phyloP scores from a whole-genome alignment of 495 filamentous ascomycete genomes.

The Parathielavia appendiculata region DNA sequence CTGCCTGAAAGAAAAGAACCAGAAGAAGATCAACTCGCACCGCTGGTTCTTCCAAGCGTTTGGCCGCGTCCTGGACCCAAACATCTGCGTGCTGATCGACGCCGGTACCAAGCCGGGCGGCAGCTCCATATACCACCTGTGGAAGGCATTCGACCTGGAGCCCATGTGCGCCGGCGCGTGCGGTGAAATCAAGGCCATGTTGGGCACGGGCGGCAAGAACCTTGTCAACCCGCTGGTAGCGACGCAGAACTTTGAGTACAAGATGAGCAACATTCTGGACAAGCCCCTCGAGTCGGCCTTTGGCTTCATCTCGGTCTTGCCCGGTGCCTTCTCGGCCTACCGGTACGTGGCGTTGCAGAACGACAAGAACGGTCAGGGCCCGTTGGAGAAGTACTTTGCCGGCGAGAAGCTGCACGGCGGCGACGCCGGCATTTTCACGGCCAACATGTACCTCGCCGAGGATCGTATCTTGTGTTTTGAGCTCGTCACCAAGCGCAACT shows the following conservation, averaged over 20 bases:
- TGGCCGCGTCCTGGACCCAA: slow-evolving; percentile 85
- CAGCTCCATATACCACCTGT: slow-evolving; percentile 92
- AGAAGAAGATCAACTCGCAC: slow-evolving; percentile 99
- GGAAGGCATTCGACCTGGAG: slow-evolving; percentile 98
- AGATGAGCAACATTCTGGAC: slow-evolving; percentile 99
- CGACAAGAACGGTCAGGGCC: slow-evolving; percentile 87
- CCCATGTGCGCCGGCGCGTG: slow-evolving; percentile 96
- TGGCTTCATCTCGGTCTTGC: slow-evolving; percentile 94
- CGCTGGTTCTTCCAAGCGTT: slow-evolving; percentile 99
- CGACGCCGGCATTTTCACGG: slow-evolving; percentile 94
- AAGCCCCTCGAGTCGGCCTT: slow-evolving; percentile 97
- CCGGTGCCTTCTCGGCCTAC: slow-evolving; percentile 97
- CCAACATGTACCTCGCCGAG: slow-evolving; percentile 99
- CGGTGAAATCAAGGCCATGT: slow-evolving; percentile 99
- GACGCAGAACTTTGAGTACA: slow-evolving; percentile 99
- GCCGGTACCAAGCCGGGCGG: slow-evolving; percentile 90
- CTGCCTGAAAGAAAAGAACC: slow-evolving; percentile 98
- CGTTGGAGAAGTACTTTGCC: slow-evolving; percentile 93
- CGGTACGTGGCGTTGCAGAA: slow-evolving; percentile 92
- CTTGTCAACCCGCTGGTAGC: slow-evolving; percentile 91
- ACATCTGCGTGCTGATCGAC: slow-evolving; percentile 94
- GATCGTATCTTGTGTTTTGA: slow-evolving; percentile 99
- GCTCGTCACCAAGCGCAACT: slow-evolving; percentile 94
- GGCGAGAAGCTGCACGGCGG: slow-evolving; percentile 95
- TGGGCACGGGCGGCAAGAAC: slow-evolving; percentile 80